A percentile compares a stretch with the other conserved stretches of the same genome.
These are phyloP conservation scores for Tylopilus intermedius DNA, from an alignment of 768 basidiomycete species.

Conservation along the genomic window DNA sequence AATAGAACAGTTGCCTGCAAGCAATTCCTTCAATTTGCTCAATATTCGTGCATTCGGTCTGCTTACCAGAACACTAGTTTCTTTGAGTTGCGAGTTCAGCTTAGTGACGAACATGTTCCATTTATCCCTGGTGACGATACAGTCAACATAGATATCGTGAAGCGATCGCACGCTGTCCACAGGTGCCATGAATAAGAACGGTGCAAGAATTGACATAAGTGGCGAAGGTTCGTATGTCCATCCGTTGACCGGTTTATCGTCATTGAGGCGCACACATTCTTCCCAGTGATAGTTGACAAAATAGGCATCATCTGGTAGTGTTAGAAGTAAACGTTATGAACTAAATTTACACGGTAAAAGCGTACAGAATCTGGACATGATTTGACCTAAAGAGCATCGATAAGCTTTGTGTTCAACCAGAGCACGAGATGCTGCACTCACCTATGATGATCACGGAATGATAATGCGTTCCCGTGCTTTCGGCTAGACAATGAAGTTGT, in stretches of 20 bases:
- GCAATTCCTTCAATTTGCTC: background rate
- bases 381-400: constrained; percentile 17
- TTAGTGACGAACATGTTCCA: constrained; percentile 45
- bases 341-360: background rate
- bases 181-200: constrained; percentile 48
- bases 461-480: constrained; percentile 2
- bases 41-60: background rate
- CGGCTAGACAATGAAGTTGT: constrained; percentile 9
- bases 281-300: constrained; percentile 44
- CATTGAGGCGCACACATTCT: constrained; percentile 37
- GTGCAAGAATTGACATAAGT: constrained; percentile 36
- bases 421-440: too few relatives aligned
- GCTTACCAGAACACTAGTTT: constrained; percentile 50
- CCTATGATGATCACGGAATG: constrained; percentile 22
- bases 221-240: constrained; percentile 28
- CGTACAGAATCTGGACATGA: constrained; percentile 29
- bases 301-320: constrained; percentile 27
- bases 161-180: constrained; percentile 41
- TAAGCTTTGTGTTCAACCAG: too few relatives aligned
- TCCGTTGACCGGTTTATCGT: constrained; percentile 30
- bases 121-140: constrained; percentile 34
- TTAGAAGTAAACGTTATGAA: background rate
- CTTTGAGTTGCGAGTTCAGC: constrained; percentile 46
- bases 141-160: constrained; percentile 48
- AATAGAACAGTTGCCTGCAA: constrained; percentile 52